phyloP scores from a whole-genome alignment of 176 grass and related monocot species.

The Dendrocalamus sinicus region DNA sequence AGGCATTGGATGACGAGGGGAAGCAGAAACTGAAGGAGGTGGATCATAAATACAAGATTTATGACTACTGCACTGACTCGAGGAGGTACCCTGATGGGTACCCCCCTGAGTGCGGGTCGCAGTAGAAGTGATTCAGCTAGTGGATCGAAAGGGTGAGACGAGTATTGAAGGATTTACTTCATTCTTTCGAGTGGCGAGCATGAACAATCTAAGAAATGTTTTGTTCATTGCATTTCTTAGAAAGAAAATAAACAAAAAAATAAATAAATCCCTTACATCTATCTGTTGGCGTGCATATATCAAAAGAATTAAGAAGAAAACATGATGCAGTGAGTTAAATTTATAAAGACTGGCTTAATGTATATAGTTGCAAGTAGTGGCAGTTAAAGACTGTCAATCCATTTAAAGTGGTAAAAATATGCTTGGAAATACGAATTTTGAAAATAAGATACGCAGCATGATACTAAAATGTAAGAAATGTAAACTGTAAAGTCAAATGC shows the following conservation, averaged over 20 bases:
- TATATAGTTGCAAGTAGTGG: neutral
- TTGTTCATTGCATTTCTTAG: conserved; percentile 10
- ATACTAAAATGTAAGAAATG: neutral
- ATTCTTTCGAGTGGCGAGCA: conserved; percentile 4
- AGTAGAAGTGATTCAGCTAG: conserved; percentile 26
- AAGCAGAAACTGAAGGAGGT: conserved; percentile 48
- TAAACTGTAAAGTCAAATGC: conserved; percentile 16
- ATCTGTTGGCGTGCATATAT: neutral
- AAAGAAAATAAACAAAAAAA: neutral
- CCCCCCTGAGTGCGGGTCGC: conserved; percentile 45
- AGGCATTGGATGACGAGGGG: conserved; percentile 39
- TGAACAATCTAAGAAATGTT: neutral
- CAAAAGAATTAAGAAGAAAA: neutral
- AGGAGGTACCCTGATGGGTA: conserved; percentile 49
- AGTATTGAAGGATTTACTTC: neutral
- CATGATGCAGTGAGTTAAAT: neutral
- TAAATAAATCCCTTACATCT: neutral
- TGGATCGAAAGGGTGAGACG: neutral
- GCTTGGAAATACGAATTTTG: neutral
- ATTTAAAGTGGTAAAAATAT: neutral
- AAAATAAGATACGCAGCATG: neutral
- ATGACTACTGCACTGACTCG: conserved; percentile 61
- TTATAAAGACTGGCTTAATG: neutral
- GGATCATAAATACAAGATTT: conserved; percentile 48
- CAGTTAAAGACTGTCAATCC: neutral